Base-by-base conservation (phyloP, 2,329 filamentous ascomycete genomes). In the Akanthomyces lecanii region DNA sequence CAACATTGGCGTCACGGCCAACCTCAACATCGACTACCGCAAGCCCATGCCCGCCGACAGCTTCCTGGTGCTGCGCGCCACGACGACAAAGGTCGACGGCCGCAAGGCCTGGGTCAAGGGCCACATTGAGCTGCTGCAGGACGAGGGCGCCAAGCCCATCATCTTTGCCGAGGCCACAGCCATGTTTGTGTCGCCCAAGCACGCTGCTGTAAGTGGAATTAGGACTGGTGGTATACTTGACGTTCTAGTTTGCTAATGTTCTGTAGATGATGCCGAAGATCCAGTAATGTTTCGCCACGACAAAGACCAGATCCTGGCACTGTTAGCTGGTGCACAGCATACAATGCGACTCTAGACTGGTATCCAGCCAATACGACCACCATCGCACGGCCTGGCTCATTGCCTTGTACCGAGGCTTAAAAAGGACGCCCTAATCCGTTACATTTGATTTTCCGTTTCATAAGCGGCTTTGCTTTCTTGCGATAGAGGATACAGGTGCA, bases 71-170 rank as follows among this genome's bases (percentile, higher is more conserved):
- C 77, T 99, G 64, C 83, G 85, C 65, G 93, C 91, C 4, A 85
- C 86, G 72, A 97, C 93, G 23, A 88, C 85, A 11, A 93, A 89
- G 78, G 90, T 94, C 1, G 92, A 98, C 72, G 94, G 95, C 1
- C 83, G 95, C 66, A 98, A 98, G 79, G 94, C 92, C 14, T 97
- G 92, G 92, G 92, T 97, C 1, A 89, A 90, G 77, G 95, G 92
- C 1, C 85, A 86, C 68, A 88, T 98, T 69, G 92, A 97, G 82
- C 88, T 91, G 62, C 76, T 98, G 65, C 84, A 85, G 8, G 64
- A 81, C 79, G 78, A 68, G 40, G 85, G 85, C 10, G 83, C 88
- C 75, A 79, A 82, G 68, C 87, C 88, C 1, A 76, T 82, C 18
- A 82, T 93, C 54, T 75, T 97, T 64, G 92, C 89, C 8, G 91